A percentile compares a stretch with the other conserved stretches of the same genome.
Evolutionary conservation across 1,284 basidiomycete genomes (phyloP).

Genomic region (Gymnopus androsaceus): DNA sequence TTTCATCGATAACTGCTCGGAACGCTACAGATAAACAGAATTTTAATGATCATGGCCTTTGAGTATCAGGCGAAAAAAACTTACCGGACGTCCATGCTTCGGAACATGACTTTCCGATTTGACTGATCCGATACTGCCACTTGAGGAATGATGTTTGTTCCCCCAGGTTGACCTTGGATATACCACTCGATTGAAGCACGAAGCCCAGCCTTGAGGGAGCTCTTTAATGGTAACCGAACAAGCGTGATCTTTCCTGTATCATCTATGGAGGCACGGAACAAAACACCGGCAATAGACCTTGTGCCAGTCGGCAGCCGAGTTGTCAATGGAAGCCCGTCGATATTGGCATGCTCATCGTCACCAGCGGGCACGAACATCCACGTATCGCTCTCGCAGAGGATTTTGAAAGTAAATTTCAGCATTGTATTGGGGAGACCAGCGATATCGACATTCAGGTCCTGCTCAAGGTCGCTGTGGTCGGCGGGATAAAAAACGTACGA

Average conservation of each 20-base stretch:
- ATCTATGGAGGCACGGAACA: constrained; percentile 1
- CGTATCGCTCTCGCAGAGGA: not conserved
- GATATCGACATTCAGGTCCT: not conserved
- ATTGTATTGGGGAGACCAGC: not conserved
- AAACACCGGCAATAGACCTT: not conserved
- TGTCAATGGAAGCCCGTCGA: not conserved
- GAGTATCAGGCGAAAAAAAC: not conserved
- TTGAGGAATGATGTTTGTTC: not conserved
- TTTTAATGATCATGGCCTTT: not conserved
- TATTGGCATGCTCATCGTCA: not conserved
- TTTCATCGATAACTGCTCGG: not conserved
- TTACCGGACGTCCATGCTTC: not conserved
- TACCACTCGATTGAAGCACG: not conserved
- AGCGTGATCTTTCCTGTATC: constrained; percentile 2
- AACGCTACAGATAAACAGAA: not conserved
- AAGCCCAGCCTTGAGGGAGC: not conserved
- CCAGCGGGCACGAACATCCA: not conserved
- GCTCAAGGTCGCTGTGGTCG: not conserved
- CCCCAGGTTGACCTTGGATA: too few species aligned
- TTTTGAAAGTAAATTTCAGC: not conserved
- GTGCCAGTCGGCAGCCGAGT: not conserved
- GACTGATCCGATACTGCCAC: not conserved
- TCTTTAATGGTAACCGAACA: not conserved
- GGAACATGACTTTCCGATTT: not conserved
- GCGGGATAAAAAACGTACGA: not conserved